phyloP scores from a whole-genome alignment of 345 rosid genomes.

The Brassica nigra region DNA sequence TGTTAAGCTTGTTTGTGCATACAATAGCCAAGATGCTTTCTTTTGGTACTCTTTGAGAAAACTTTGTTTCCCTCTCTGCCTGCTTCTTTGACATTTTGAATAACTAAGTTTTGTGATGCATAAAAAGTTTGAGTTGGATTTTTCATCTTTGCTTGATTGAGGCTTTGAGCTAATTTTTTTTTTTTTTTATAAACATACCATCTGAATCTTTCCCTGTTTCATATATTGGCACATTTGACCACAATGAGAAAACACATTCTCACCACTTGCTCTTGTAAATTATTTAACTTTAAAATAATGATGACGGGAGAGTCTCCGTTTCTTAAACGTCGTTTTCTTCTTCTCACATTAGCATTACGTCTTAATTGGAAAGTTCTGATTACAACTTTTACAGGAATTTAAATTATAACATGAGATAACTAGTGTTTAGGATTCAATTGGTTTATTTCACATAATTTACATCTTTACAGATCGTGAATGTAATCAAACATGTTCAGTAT shows the following conservation, averaged over 20 bases:
- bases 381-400: no score
- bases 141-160: neutral
- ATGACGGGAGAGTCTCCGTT: no score
- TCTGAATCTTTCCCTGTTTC: neutral
- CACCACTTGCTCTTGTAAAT: no score
- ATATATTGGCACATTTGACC: neutral
- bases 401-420: no score
- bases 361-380: no score
- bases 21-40: slow-evolving; percentile 14
- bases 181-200: neutral
- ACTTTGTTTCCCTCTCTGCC: neutral
- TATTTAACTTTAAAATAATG: no score
- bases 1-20: slow-evolving; percentile 27
- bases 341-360: no score
- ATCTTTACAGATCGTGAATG: no score
- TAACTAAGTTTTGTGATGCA: neutral
- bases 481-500: no score
- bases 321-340: no score
- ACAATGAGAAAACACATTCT: neutral
- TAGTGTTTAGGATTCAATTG: no score
- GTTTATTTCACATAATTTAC: no score
- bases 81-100: neutral
- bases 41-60: neutral
- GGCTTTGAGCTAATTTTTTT: neutral
- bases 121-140: neutral